Conservation (phyloP, 352 stramenopile species). For the Halophytophthora polymorphica region DNA sequence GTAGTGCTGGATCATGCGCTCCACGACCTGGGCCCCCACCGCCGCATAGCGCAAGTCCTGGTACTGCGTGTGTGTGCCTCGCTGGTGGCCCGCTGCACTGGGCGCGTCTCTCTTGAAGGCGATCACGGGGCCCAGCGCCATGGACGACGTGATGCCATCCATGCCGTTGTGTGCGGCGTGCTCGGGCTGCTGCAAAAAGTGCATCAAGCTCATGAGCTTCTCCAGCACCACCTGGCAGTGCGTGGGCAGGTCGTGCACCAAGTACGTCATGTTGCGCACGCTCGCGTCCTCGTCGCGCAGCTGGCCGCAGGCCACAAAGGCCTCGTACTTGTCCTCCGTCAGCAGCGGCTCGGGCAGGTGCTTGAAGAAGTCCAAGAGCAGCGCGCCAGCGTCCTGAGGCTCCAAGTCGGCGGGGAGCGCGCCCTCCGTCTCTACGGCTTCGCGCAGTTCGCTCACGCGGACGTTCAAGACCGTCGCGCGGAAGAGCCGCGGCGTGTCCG, state of each 20-base stretch:
- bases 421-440: slow-evolving; percentile 71
- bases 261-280: slow-evolving; percentile 72
- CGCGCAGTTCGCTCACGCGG: slow-evolving; percentile 63
- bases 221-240: slow-evolving; percentile 75
- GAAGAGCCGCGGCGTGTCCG: slow-evolving; percentile 70
- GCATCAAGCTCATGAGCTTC: slow-evolving; percentile 61
- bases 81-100: slow-evolving; percentile 31
- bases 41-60: slow-evolving; percentile 76
- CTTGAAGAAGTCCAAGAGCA: slow-evolving; percentile 80
- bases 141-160: slow-evolving; percentile 55
- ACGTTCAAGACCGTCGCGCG: slow-evolving; percentile 74
- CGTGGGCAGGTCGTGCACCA: slow-evolving; percentile 72
- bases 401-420: slow-evolving; percentile 58
- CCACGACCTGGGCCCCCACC: slow-evolving; percentile 69
- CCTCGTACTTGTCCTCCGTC: slow-evolving; percentile 78
- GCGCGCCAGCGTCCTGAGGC: slow-evolving; percentile 54
- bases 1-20: slow-evolving; percentile 77
- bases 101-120: slow-evolving; percentile 69
- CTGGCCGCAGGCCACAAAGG: slow-evolving; percentile 68
- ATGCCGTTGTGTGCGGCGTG: slow-evolving; percentile 64
- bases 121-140: slow-evolving; percentile 70
- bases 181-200: slow-evolving; percentile 59
- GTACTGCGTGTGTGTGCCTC: slow-evolving; percentile 50
- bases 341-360: slow-evolving; percentile 73
- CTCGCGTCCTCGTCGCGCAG: slow-evolving; percentile 72